Conservation (phyloP, 2,329 filamentous ascomycete species). For the Hypoxylon sp. region DNA sequence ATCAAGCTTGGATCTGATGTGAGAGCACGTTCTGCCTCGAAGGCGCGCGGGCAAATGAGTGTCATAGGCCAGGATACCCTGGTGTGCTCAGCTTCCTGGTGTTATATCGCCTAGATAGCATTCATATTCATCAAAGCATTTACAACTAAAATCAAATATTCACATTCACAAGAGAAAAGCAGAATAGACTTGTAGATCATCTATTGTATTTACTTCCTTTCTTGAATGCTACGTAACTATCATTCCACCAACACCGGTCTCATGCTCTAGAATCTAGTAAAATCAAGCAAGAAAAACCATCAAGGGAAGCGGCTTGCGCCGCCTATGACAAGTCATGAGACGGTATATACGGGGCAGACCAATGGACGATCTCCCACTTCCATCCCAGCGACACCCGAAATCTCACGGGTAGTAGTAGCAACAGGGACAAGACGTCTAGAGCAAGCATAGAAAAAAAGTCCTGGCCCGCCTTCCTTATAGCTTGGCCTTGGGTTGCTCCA, state of each 20-base stretch:
- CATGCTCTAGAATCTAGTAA: constrained; percentile 39
- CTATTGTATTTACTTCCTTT: constrained; percentile 5
- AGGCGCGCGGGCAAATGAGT: constrained; percentile 13
- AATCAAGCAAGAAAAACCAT: constrained; percentile 3
- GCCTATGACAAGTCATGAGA: background rate
- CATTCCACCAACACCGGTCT: constrained; percentile 42
- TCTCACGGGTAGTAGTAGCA: background rate
- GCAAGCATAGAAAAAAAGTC: background rate
- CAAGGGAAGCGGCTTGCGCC: constrained; percentile 14
- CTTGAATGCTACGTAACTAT: constrained; percentile 21
- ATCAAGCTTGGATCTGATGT: constrained; percentile 28
- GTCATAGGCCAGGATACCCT: constrained; percentile 33
- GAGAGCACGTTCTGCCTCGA: constrained; percentile 11
- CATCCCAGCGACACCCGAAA: background rate
- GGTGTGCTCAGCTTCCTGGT: constrained; percentile 14
- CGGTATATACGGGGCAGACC: background rate
- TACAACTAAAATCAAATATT: constrained; percentile 13
- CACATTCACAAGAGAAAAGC: background rate
- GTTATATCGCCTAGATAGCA: constrained; percentile 48
- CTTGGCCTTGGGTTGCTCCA: constrained; percentile 88
- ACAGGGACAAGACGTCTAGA: background rate
- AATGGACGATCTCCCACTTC: background rate
- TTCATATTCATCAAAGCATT: constrained; percentile 37
- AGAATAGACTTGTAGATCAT: background rate
- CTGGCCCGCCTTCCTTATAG: constrained; percentile 67